Percentiles rank a stretch among this genome's conserved stretches.
These are phyloP conservation scores for Nymphaea thermarum DNA, from an alignment of 164 flowering plant species.

Conservation along the genomic window DNA sequence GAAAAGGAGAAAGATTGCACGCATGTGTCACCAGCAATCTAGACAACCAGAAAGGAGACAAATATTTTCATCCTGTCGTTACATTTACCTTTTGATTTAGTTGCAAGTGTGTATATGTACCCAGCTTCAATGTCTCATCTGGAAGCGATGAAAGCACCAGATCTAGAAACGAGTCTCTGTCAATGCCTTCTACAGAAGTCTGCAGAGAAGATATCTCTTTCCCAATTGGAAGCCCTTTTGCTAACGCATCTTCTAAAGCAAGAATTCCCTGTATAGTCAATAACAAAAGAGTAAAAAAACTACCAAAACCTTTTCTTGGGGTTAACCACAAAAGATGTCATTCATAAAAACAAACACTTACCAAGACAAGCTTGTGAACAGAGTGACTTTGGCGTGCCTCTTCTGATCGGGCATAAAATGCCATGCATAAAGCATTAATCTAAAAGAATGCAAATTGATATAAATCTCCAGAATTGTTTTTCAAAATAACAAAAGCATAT, in stretches of 20 bases:
- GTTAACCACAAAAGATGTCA: not conserved
- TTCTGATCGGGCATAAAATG: slow-evolving; percentile 90
- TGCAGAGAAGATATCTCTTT: slow-evolving; percentile 55
- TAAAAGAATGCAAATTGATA: slow-evolving; percentile 10
- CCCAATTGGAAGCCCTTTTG: slow-evolving; percentile 78
- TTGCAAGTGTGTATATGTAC: slow-evolving; percentile 58
- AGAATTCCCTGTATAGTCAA: slow-evolving; percentile 58
- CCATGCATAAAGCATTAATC: slow-evolving; percentile 94
- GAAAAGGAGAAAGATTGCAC: too few relatives aligned
- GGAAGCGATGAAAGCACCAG: slow-evolving; percentile 85
- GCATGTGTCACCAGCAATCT: too few relatives aligned
- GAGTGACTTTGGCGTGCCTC: slow-evolving; percentile 86
- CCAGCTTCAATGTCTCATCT: slow-evolving; percentile 51
- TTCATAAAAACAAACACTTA: slow-evolving; percentile 13
- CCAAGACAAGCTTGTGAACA: slow-evolving; percentile 90
- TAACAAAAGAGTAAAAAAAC: not conserved
- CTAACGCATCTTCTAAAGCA: slow-evolving; percentile 83
- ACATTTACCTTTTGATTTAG: slow-evolving; percentile 67
- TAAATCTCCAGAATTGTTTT: too few relatives aligned
- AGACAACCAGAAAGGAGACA: too few relatives aligned
- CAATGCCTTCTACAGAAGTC: slow-evolving; percentile 53
- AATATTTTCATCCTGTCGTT: not conserved
- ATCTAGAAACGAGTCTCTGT: slow-evolving; percentile 59
- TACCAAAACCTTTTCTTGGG: not conserved
- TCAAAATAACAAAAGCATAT: not conserved